Evolutionary conservation across 805 yeast genomes (phyloP), one percentile per base, ranked within the genome.

Genomic region (Danielia oregonensis): DNA sequence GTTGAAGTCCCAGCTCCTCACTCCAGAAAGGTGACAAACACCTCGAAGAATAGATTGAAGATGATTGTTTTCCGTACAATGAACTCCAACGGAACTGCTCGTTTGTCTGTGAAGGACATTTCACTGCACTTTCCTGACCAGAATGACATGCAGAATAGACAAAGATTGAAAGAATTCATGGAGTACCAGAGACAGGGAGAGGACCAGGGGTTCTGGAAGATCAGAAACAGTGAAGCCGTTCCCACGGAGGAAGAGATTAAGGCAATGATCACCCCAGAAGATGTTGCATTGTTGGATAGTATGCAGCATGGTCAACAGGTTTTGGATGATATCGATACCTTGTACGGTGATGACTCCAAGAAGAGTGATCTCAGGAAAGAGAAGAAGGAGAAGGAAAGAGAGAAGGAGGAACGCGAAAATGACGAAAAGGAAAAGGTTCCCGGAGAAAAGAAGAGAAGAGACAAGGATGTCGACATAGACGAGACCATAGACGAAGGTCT

Each of bases 1-100:
- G 85, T 86, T 30, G 96, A 87, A 51, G 82, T 93, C 22, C 98
- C 98, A 0, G 97, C 97, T 1, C 98, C 98, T 2, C 96, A 93
- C 55, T 87, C 97, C 1, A 76, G 98, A 58, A 88, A 87, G 51
- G 97, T 89, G 15, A 89, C 97, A 1, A 82, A 96, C 3, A 89
- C 95, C 16, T 79, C 88, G 26, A 89, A 91, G 51, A 89, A 88
- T 53, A 71, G 98, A 42, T 65, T 93, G 45, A 88, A 86, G 58
- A 89, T 93, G 96, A 80, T 93, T 48, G 97, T 88, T 2, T 91
- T 77, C 51, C 75, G 97, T 34, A 85, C 88, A 0, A 67, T 93
- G 59, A 86, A 88, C 57, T 77, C 79, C 41, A 79, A 74, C 29
- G 83, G 83, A 3, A 74, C 78, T 24, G 79, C 83, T 25, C 70